These are phyloP conservation scores for Tolypocladium endophyticum DNA, from an alignment of 2,329 filamentous ascomycete genomes.

Conservation along the genomic window DNA sequence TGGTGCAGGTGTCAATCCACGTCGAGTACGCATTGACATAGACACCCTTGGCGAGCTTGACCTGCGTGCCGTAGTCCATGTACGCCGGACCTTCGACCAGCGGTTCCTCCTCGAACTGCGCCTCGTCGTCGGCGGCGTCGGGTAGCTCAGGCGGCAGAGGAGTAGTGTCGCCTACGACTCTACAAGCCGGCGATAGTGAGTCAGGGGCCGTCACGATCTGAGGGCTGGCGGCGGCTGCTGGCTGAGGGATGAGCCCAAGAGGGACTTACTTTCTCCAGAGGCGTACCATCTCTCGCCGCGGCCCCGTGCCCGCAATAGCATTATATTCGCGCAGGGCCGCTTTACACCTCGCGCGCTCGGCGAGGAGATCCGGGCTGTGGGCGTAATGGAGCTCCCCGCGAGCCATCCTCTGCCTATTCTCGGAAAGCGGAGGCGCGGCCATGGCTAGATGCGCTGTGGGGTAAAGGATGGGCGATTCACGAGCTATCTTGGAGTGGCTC, in stretches of 20 bases:
- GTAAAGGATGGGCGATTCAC: not conserved
- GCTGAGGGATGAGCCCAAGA: not conserved
- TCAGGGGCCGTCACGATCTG: not conserved
- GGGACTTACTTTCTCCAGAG: not conserved
- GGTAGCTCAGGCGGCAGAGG: not conserved
- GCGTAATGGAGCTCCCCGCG: not conserved
- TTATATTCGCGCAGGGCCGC: not conserved
- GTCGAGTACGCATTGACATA: constrained; percentile 67
- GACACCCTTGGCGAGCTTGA: constrained; percentile 53
- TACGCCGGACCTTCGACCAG: not conserved
- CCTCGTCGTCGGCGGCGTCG: not conserved
- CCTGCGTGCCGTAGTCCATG: not conserved
- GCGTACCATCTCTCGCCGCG: not conserved
- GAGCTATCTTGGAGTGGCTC: too few relatives aligned
- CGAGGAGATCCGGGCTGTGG: not conserved
- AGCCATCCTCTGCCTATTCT: not conserved
- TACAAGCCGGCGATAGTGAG: not conserved
- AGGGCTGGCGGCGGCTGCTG: not conserved
- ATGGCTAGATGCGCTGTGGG: not conserved
- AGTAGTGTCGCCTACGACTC: not conserved
- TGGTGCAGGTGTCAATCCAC: constrained; percentile 66
- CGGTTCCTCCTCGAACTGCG: not conserved
- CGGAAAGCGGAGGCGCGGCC: not conserved
- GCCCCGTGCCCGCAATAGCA: not conserved
- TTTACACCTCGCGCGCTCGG: not conserved